Percentiles rank a stretch among this genome's conserved stretches.
Conservation (phyloP, 345 rosid species). For the Salix koriyanagi region DNA sequence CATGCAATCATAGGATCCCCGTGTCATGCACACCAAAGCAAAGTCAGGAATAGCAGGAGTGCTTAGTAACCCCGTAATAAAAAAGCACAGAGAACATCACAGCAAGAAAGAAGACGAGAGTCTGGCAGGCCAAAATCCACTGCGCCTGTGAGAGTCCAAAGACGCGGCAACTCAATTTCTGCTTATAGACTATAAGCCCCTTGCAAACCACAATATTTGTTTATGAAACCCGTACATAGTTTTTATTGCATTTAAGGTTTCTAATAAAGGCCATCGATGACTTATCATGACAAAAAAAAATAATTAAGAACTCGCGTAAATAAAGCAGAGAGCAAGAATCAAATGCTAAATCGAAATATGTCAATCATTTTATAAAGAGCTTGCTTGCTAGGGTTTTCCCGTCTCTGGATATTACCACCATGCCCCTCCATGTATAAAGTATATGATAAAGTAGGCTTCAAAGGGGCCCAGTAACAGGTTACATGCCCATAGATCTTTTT, state of each 20-base stretch:
- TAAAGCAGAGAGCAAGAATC: not conserved
- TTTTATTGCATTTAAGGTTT: constrained; percentile 1
- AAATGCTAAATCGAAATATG: not conserved
- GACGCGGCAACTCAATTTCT: constrained; percentile 55
- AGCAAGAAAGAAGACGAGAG: accelerated
- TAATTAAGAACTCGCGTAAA: not conserved
- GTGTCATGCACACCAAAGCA: not conserved
- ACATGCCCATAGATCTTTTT: not conserved
- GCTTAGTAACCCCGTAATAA: not conserved
- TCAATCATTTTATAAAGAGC: not conserved
- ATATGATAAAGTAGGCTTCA: not conserved
- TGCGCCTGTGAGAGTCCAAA: constrained; percentile 22
- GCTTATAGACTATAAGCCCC: constrained; percentile 38
- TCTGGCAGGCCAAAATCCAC: constrained; percentile 47
- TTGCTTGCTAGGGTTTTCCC: not conserved
- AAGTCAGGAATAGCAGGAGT: not conserved
- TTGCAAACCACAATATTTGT: not conserved
- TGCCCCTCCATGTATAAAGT: not conserved
- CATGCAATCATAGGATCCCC: constrained; percentile 50
- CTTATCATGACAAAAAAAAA: not conserved
- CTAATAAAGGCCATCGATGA: constrained; percentile 21
- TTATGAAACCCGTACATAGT: constrained; percentile 16
- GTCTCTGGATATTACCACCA: not conserved
- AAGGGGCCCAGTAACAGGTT: not conserved
- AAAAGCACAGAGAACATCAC: not conserved